phyloP scores from a whole-genome alignment of 2,329 filamentous ascomycete genomes.

The Fusarium subtropicale region DNA sequence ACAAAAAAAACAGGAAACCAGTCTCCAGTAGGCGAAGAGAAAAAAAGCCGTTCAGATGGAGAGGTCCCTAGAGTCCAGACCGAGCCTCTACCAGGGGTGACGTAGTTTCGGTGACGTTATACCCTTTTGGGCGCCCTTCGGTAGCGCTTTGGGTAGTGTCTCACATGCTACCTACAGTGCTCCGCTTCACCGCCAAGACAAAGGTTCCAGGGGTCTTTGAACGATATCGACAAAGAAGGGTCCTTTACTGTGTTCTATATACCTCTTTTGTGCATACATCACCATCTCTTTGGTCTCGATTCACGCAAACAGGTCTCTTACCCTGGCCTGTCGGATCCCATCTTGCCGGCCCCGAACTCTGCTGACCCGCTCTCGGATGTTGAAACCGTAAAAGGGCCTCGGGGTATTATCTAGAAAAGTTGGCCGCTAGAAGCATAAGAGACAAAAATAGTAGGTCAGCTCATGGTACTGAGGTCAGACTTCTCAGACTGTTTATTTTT shows the following conservation, averaged over 20 bases:
- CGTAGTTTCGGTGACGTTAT: slow-evolving; percentile 40
- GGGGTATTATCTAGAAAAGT: no score
- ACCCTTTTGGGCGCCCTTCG: slow-evolving; percentile 24
- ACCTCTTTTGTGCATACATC: not conserved
- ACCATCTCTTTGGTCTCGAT: not conserved
- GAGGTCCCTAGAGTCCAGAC: slow-evolving; percentile 16
- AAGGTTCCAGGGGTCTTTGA: slow-evolving; percentile 19
- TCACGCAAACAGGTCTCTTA: not conserved
- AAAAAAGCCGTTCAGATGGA: slow-evolving; percentile 10
- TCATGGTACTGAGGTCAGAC: no score
- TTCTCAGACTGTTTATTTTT: no score
- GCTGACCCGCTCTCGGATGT: slow-evolving; percentile 36
- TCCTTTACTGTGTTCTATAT: not conserved
- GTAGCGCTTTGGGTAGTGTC: slow-evolving; percentile 44
- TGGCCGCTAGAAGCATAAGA: no score
- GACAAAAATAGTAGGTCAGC: no score
- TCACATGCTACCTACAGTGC: slow-evolving; percentile 36
- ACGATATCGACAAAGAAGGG: slow-evolving; percentile 13
- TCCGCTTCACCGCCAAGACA: slow-evolving; percentile 39
- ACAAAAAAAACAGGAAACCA: slow-evolving; percentile 27
- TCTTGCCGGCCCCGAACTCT: slow-evolving; percentile 13
- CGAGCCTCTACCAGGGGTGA: slow-evolving; percentile 35
- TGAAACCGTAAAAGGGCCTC: slow-evolving; percentile 16
- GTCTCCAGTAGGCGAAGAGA: not conserved
- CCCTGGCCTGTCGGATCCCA: slow-evolving; percentile 5